These are phyloP conservation scores for Oryza officinalis DNA, from an alignment of 176 grass and related monocot genomes.

Conservation along the genomic window DNA sequence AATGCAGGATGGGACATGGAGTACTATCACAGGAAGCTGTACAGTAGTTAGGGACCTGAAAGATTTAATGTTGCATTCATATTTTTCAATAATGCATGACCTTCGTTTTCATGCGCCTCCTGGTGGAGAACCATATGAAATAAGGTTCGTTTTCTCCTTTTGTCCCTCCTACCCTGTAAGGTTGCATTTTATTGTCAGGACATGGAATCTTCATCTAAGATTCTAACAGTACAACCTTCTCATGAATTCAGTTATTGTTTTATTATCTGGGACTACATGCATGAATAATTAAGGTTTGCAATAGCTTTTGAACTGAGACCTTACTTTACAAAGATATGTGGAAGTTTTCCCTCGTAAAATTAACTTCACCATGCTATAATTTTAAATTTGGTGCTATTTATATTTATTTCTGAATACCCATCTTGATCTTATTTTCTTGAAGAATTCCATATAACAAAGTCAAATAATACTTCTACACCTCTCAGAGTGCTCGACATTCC, in stretches of 20 bases:
- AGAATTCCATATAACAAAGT: slow-evolving; percentile 15
- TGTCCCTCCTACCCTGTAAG: slow-evolving; percentile 10
- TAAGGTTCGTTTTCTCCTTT: slow-evolving; percentile 60
- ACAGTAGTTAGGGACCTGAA: slow-evolving; percentile 78
- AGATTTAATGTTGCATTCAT: slow-evolving; percentile 73
- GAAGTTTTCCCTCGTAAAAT: not conserved
- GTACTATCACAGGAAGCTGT: slow-evolving; percentile 77
- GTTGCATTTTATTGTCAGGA: not conserved
- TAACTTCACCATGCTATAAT: not conserved
- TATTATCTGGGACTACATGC: slow-evolving; percentile 19
- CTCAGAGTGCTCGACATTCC: slow-evolving; percentile 77
- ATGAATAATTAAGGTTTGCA: slow-evolving; percentile 8
- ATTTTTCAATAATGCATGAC: slow-evolving; percentile 91
- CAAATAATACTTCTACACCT: slow-evolving; percentile 38
- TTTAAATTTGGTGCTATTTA: not conserved
- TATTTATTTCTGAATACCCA: slow-evolving; percentile 3
- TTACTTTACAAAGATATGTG: not conserved
- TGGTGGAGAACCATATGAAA: slow-evolving; percentile 69
- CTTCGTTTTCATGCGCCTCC: slow-evolving; percentile 64
- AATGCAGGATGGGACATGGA: slow-evolving; percentile 94
- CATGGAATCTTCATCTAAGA: not conserved
- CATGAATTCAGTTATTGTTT: not conserved
- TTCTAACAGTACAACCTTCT: not conserved
- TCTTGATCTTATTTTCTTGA: slow-evolving; percentile 5
- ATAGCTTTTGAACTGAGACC: slow-evolving; percentile 2